Percentiles rank a stretch among this genome's conserved stretches.
Conservation (phyloP, 2,329 filamentous ascomycete species). For the Truncatella angustata region DNA sequence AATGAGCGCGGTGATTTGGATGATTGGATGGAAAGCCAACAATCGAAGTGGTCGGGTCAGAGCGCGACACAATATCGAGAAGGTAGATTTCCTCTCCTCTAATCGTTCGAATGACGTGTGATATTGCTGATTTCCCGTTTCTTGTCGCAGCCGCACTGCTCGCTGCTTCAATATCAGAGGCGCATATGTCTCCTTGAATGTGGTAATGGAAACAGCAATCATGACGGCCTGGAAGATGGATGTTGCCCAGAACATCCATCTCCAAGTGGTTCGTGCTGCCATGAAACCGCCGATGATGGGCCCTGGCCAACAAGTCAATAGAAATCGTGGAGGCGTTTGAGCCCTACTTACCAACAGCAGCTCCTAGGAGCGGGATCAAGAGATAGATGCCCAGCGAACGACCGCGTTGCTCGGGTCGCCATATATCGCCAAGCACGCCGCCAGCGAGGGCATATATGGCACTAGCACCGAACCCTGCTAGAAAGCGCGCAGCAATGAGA, state of each 20-base stretch:
- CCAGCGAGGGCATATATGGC: slow-evolving; percentile 43
- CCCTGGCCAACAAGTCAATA: slow-evolving; percentile 15
- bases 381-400: slow-evolving; percentile 35
- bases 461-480: slow-evolving; percentile 48
- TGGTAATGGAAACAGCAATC: slow-evolving; percentile 28
- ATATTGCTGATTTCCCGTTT: slow-evolving; percentile 29
- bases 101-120: slow-evolving; percentile 36
- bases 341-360: slow-evolving; percentile 30
- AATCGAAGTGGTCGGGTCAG: slow-evolving; percentile 56
- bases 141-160: slow-evolving; percentile 29
- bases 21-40: slow-evolving; percentile 57
- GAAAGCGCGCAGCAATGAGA: slow-evolving; percentile 43
- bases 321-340: neutral
- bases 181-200: slow-evolving; percentile 38
- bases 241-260: slow-evolving; percentile 46
- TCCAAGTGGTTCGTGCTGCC: slow-evolving; percentile 33
- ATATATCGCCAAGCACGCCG: slow-evolving; percentile 47
- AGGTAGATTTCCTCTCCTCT: slow-evolving; percentile 23
- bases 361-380: slow-evolving; percentile 37
- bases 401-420: slow-evolving; percentile 43
- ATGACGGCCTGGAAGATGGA: slow-evolving; percentile 39
- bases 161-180: slow-evolving; percentile 31
- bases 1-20: slow-evolving; percentile 54
- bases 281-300: slow-evolving; percentile 41
- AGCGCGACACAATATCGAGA: slow-evolving; percentile 29